Percentiles rank a stretch among this genome's conserved stretches.
Conservation (phyloP, 257 asterid genomes). For the Henckelia pumila region DNA sequence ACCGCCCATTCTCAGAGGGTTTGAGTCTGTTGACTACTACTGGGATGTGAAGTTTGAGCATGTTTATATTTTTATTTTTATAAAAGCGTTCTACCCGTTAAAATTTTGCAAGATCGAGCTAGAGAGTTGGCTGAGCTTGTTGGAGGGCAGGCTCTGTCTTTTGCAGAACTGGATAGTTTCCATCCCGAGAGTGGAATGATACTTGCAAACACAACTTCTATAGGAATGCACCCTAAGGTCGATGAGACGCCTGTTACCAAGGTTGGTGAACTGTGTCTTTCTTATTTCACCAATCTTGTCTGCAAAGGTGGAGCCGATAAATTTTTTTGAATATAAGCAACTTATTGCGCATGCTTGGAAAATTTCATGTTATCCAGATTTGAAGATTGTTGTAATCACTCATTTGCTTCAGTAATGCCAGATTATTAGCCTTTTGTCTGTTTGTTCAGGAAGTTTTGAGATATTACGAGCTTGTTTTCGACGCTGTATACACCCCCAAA, state of each 20-base stretch:
- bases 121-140: conserved; percentile 72
- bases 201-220: conserved; percentile 93
- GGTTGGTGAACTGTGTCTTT: conserved; percentile 44
- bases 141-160: conserved; percentile 80
- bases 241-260: conserved; percentile 82
- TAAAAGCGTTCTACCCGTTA: neutral
- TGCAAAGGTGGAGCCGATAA: neutral
- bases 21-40: neutral
- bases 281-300: neutral
- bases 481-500: conserved; percentile 90
- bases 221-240: conserved; percentile 96
- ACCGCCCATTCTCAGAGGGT: too few relatives aligned
- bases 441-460: conserved; percentile 67
- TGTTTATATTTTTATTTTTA: neutral
- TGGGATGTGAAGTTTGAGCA: neutral
- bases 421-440: neutral
- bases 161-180: conserved; percentile 62
- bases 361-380: too few relatives aligned
- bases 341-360: too few relatives aligned
- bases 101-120: conserved; percentile 61
- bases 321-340: too few relatives aligned
- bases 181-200: conserved; percentile 88
- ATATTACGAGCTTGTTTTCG: conserved; percentile 76
- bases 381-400: neutral
- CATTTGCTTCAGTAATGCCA: neutral